Evolutionary conservation across 2,329 filamentous ascomycete species (phyloP).

Genomic region (Phaeophleospora eucalypticola): DNA sequence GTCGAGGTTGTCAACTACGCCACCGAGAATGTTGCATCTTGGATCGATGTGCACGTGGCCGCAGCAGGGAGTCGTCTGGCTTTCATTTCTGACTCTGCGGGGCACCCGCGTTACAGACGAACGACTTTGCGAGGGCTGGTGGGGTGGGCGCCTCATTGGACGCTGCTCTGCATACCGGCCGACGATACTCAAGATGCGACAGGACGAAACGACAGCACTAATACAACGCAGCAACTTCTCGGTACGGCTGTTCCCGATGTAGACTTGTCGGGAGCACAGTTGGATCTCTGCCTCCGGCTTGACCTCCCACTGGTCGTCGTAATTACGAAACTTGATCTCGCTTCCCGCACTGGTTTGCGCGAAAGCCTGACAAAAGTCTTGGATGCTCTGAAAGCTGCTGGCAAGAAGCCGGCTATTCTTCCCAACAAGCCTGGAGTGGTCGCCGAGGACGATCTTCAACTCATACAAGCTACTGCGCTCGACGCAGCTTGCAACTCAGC

Average conservation of each 20-base stretch:
- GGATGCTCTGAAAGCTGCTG: slow-evolving; percentile 70
- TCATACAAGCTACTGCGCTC: slow-evolving; percentile 54
- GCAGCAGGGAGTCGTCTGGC: slow-evolving; percentile 71
- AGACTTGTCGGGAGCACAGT: slow-evolving; percentile 72
- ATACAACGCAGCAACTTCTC: slow-evolving; percentile 50
- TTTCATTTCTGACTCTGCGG: slow-evolving; percentile 87
- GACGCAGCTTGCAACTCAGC: slow-evolving; percentile 55
- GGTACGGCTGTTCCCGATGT: slow-evolving; percentile 54
- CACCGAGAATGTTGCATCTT: slow-evolving; percentile 80
- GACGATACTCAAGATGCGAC: slow-evolving; percentile 59
- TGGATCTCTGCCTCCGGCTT: slow-evolving; percentile 79
- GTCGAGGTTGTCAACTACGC: slow-evolving; percentile 72
- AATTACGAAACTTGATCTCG: slow-evolving; percentile 87
- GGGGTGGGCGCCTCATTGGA: slow-evolving; percentile 95
- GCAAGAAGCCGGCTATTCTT: slow-evolving; percentile 70
- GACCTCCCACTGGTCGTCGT: slow-evolving; percentile 73
- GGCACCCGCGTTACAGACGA: slow-evolving; percentile 81
- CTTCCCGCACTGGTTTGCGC: slow-evolving; percentile 67
- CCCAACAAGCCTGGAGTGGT: slow-evolving; percentile 25
- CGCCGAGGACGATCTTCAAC: slow-evolving; percentile 50
- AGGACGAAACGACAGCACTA: slow-evolving; percentile 43
- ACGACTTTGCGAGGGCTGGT: slow-evolving; percentile 87
- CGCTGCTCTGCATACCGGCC: slow-evolving; percentile 78
- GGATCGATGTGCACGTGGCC: slow-evolving; percentile 87
- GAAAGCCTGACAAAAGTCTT: slow-evolving; percentile 69